Base-by-base conservation (phyloP, 1,284 basidiomycete genomes). In the Ustilago sp. region DNA sequence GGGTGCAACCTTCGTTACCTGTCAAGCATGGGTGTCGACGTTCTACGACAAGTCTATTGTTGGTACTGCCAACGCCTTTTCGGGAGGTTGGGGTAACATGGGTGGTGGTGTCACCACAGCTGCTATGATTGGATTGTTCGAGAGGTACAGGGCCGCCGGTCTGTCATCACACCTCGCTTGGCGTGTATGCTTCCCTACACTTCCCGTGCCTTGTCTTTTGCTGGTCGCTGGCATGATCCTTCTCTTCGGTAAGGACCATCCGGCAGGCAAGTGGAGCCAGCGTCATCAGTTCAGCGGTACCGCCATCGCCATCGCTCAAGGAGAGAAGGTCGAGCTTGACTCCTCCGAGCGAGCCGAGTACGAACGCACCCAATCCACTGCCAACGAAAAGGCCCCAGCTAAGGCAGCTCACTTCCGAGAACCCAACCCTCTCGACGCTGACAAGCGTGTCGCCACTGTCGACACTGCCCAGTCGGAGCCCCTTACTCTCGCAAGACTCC, bases 31-130 rank as follows among this genome's bases (percentile, higher is more conserved):
- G 91, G 90, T 89, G 7, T 89, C 90, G 0, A 85, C 87, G 17
- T 91, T 90, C 84, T 91, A 89, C 81, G 90, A 91, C 83, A 90
- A 89, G 74, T 88, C 87, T 57, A 87, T 90, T 34, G 89, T 91
- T 19, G 91, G 91, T 1, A 88, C 87, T 12, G 82, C 82, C 39
- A 83, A 81, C 38, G 80, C 82, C 23, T 79, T 83, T 59, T 64
- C 80, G 2, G 81, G 80, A 39, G 82, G 81, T 48, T 83, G 81
- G 81, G 91, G 91, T 74, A 88, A 90, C 80, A 79, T 87, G 36
- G 89, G 87, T 48, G 85, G 85, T 35, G 81, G 90, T 23, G 88
- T 89, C 59, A 91, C 90, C 32, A 63, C 59, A 17, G 68, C 70
- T 39, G 88, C 91, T 74, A 91, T 91, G 90, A 88, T 89, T 8